Conservation (phyloP, 306 rosid genomes). For the Lotus japonicus region DNA sequence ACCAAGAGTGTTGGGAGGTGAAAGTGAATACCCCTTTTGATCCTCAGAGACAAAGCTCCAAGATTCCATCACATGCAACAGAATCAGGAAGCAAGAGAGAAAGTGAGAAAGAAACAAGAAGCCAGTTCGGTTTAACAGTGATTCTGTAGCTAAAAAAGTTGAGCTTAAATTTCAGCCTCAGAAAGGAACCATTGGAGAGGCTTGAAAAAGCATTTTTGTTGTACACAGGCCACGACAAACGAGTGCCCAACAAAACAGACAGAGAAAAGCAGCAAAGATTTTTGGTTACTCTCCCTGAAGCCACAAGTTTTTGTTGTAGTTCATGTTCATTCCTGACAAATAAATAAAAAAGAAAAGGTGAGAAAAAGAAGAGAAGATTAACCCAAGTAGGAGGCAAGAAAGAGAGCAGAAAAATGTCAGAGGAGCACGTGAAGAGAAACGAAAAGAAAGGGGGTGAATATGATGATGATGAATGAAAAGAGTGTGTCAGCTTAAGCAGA, state of each 20-base stretch:
- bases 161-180: conserved; percentile 10
- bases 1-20: conserved; percentile 37
- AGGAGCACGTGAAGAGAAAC: conserved; percentile 26
- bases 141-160: background rate
- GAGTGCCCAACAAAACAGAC: background rate
- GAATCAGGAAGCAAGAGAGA: background rate
- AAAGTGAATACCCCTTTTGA: conserved; percentile 40
- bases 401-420: background rate
- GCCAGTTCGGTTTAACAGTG: conserved; percentile 17
- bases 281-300: background rate
- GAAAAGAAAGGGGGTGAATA: conserved; percentile 6
- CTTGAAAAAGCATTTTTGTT: background rate
- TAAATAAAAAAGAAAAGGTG: background rate
- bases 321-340: conserved; percentile 10
- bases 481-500: conserved; percentile 6
- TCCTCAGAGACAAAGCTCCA: conserved; percentile 71
- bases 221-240: background rate
- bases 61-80: conserved; percentile 58
- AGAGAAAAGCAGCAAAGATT: too few relatives aligned
- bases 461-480: conserved; percentile 20
- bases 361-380: background rate
- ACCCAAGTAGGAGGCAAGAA: conserved; percentile 3
- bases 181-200: background rate
- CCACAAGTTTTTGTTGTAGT: background rate
- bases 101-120: background rate